A percentile compares a stretch with the other conserved stretches of the same genome.
phyloP scores from a whole-genome alignment of 495 filamentous ascomycete species.

The Penicillium longicatenatum region DNA sequence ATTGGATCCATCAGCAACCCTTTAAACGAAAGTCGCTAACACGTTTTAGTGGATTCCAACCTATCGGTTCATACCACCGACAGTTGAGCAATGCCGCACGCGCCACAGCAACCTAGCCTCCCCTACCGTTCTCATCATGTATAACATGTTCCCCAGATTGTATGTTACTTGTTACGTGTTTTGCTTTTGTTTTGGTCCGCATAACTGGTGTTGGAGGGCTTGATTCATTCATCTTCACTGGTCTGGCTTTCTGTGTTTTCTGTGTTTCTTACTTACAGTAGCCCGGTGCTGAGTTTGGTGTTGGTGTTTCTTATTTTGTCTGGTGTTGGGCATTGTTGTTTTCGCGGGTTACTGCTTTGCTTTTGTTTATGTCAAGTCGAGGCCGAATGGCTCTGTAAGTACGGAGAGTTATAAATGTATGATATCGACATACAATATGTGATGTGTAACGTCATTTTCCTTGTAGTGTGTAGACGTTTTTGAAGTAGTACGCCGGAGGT shows the following conservation, averaged over 20 bases:
- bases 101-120: constrained; percentile 29
- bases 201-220: constrained; percentile 30
- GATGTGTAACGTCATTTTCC: not conserved
- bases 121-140: constrained; percentile 16
- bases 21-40: constrained; percentile 29
- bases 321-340: not conserved
- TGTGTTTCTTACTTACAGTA: not conserved
- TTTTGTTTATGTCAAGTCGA: constrained; percentile 11
- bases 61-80: constrained; percentile 67
- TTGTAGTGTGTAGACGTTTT: not conserved
- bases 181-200: constrained; percentile 18
- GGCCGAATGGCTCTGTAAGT: constrained; percentile 19
- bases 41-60: constrained; percentile 63
- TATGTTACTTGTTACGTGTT: constrained; percentile 10
- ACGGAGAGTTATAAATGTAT: constrained; percentile 24
- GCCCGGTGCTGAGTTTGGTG: constrained; percentile 6
- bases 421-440: constrained; percentile 24
- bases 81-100: constrained; percentile 50
- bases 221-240: not conserved
- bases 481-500: too few relatives aligned
- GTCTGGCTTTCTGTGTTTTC: not conserved
- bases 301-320: not conserved
- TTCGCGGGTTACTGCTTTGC: constrained; percentile 1
- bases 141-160: constrained; percentile 25
- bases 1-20: not conserved